Percentiles rank a stretch among this genome's conserved stretches.
Conservation (phyloP, 2,329 filamentous ascomycete genomes). For the Tolypocladium guangdongense region DNA sequence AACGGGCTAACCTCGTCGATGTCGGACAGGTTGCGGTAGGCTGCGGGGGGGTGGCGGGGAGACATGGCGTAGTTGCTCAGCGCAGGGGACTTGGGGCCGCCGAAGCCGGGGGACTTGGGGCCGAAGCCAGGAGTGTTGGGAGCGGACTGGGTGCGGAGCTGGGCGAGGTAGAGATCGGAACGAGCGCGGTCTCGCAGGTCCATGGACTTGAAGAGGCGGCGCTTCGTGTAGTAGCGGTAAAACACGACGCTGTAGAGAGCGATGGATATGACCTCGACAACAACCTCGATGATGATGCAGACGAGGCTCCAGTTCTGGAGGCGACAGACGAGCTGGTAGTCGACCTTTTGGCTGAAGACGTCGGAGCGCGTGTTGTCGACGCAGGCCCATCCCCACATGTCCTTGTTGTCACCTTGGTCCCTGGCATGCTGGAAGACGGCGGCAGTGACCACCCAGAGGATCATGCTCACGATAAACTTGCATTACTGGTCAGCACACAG, state of each 20-base stretch:
- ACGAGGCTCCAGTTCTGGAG: slow-evolving; percentile 90
- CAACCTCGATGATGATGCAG: slow-evolving; percentile 94
- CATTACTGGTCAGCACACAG: neutral
- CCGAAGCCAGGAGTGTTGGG: slow-evolving; percentile 90
- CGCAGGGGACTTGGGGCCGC: slow-evolving; percentile 28
- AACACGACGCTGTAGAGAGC: slow-evolving; percentile 89
- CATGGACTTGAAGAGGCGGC: slow-evolving; percentile 93
- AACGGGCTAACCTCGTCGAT: slow-evolving; percentile 35
- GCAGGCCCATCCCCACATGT: slow-evolving; percentile 98
- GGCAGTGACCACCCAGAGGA: slow-evolving; percentile 86
- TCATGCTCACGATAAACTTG: slow-evolving; percentile 74
- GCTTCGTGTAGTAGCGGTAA: slow-evolving; percentile 96
- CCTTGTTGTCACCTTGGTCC: slow-evolving; percentile 59
- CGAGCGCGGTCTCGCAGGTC: slow-evolving; percentile 87
- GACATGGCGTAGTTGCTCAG: slow-evolving; percentile 40
- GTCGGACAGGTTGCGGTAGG: slow-evolving; percentile 40
- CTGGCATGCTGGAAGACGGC: slow-evolving; percentile 72
- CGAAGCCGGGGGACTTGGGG: slow-evolving; percentile 40
- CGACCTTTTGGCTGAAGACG: slow-evolving; percentile 68
- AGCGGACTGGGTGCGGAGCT: slow-evolving; percentile 73
- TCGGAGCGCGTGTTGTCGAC: slow-evolving; percentile 72
- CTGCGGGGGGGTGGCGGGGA: slow-evolving; percentile 48
- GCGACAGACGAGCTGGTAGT: slow-evolving; percentile 85
- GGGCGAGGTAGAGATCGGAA: slow-evolving; percentile 87
- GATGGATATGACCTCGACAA: slow-evolving; percentile 86